Evolutionary conservation across 2,329 filamentous ascomycete species (phyloP).

Genomic region (Aspergillus neotritici): DNA sequence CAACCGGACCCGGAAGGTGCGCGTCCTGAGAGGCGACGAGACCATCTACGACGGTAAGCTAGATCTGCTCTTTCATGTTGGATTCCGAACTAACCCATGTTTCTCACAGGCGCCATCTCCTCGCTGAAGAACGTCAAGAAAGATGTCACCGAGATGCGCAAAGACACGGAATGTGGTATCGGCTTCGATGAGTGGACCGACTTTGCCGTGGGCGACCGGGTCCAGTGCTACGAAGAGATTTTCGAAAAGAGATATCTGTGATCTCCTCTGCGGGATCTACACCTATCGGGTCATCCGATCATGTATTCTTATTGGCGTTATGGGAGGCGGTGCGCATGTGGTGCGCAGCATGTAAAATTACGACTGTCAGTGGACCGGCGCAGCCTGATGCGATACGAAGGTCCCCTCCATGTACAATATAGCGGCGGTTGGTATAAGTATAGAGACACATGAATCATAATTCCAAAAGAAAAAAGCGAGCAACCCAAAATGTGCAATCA

Average conservation of each 20-base stretch:
- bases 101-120: conserved; percentile 60
- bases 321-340: background rate
- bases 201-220: conserved; percentile 72
- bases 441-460: too few relatives aligned
- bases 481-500: background rate
- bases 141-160: conserved; percentile 81
- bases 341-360: conserved; percentile 7
- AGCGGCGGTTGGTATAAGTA: too few relatives aligned
- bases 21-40: conserved; percentile 65
- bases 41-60: conserved; percentile 75
- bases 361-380: background rate
- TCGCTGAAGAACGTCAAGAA: conserved; percentile 91
- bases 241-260: conserved; percentile 59
- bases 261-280: conserved; percentile 1
- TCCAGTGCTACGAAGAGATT: conserved; percentile 82
- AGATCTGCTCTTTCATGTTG: background rate
- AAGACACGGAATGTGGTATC: conserved; percentile 90
- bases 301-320: background rate
- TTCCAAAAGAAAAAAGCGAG: background rate
- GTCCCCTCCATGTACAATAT: too few relatives aligned
- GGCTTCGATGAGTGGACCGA: conserved; percentile 74
- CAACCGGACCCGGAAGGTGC: conserved; percentile 57
- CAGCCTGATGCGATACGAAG: too few relatives aligned
- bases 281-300: too few relatives aligned
- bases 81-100: conserved; percentile 6